Evolutionary conservation across 768 basidiomycete species (phyloP).

Genomic region (Pisolithus orientalis): DNA sequence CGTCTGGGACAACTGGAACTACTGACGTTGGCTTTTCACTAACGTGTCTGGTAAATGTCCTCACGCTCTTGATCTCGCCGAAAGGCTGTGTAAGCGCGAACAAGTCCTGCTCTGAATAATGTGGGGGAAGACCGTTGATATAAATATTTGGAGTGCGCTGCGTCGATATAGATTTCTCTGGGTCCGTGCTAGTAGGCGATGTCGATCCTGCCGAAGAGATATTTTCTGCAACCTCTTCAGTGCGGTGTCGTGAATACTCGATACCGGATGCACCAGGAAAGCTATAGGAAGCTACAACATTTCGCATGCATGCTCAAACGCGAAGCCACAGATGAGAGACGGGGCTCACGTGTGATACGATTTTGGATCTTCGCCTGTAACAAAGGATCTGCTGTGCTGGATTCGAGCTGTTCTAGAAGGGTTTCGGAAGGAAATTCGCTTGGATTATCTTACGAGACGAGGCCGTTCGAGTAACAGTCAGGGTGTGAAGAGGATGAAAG

Average conservation of each 20-base stretch:
- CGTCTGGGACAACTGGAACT: slow-evolving; percentile 10
- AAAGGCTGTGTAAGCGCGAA: slow-evolving; percentile 67
- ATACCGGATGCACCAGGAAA: slow-evolving; percentile 10
- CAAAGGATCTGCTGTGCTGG: slow-evolving; percentile 8
- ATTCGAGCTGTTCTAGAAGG: slow-evolving; percentile 8
- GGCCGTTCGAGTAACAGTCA: neutral
- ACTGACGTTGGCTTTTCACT: slow-evolving; percentile 57
- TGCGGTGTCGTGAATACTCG: slow-evolving; percentile 8
- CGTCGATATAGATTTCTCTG: slow-evolving; percentile 10
- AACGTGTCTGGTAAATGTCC: slow-evolving; percentile 80
- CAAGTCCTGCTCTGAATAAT: slow-evolving; percentile 76
- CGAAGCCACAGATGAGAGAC: neutral
- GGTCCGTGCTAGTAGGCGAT: slow-evolving; percentile 6
- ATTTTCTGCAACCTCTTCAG: neutral
- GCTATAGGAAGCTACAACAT: slow-evolving; percentile 22
- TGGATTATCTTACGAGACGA: slow-evolving; percentile 2
- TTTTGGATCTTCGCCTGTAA: slow-evolving; percentile 7
- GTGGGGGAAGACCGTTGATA: slow-evolving; percentile 81
- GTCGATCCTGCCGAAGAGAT: slow-evolving; percentile 7
- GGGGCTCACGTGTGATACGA: slow-evolving; percentile 21
- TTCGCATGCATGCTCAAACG: neutral
- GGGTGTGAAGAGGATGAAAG: slow-evolving; percentile 8
- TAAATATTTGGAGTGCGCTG: slow-evolving; percentile 69
- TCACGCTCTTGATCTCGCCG: slow-evolving; percentile 68
- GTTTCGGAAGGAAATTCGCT: slow-evolving; percentile 7